Base-by-base conservation (phyloP, 345 rosid genomes). In the Barbarea vulgaris region DNA sequence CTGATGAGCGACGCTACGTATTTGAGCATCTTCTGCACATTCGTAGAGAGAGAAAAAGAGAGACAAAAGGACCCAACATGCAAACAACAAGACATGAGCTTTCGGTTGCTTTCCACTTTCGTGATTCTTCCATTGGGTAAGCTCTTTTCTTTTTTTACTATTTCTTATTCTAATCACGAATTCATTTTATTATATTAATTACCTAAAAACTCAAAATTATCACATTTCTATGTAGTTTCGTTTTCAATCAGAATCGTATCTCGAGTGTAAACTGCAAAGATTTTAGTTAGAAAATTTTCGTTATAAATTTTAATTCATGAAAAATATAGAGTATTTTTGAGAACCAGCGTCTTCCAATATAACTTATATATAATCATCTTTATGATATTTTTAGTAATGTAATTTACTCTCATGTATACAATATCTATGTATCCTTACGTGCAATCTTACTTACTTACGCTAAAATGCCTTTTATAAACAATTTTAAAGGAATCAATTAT, bases 31-130 rank as follows among this genome's bases (percentile, higher is more conserved):
- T 70, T 55, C 31, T 62, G n/a, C 75, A 54, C 70, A 76, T 76
- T 36, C 76, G 36, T 64, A 55, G 76, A 64, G 60, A 55, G 65
- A 67, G 68, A 75, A 37, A 75, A 75, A 68, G 69, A 68, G 36
- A 77, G 76, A 77, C 72, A 77, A 77, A 64, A 57, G 80, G 67
- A 70, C 72, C 80, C 80, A 77, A 77, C 76, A 77, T 70, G 75
- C 75, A 76, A 39, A 69, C 69, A 30, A 61, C 69, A 52, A 76
- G 69, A 76, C 42, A 69, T 33, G 75, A 68, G 41, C 80, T 77
- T 77, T 70, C 72, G 80, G 80, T 77, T 70, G 67, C 67, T 77
- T 77, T 70, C 80, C 80, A 55, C 80, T 77, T 77, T 70, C 58
- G 24, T 76, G 75, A 76, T 76, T 76, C 75, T 69, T 59, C 63